A percentile compares a stretch with the other conserved stretches of the same genome.
Conservation (phyloP, 2,329 filamentous ascomycete genomes). For the Aspergillus phoenicis region DNA sequence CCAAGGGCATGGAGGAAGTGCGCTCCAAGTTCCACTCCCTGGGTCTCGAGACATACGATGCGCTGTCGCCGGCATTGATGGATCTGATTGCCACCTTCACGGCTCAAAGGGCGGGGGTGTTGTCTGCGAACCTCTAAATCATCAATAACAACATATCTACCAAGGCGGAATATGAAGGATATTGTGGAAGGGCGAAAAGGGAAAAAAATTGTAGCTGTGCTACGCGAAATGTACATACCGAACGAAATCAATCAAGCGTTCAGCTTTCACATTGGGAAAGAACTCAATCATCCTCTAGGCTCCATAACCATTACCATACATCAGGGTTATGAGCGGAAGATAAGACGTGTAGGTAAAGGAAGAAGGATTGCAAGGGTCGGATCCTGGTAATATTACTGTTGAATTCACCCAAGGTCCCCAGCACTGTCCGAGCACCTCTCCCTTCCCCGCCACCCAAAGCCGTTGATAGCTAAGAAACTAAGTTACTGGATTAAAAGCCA, state of each 20-base stretch:
- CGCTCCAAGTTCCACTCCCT: conserved; percentile 55
- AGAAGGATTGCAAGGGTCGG: too few species aligned
- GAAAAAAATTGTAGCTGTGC: neutral
- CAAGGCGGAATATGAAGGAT: neutral
- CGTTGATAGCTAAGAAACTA: too few species aligned
- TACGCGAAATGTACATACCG: too few species aligned
- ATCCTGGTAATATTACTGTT: too few species aligned
- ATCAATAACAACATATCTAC: neutral
- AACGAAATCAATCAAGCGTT: too few species aligned
- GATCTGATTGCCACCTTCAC: conserved; percentile 61
- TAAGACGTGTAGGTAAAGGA: too few species aligned
- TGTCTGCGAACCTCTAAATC: conserved; percentile 30
- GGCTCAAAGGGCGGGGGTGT: conserved; percentile 49
- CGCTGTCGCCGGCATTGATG: conserved; percentile 64
- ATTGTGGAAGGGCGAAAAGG: neutral
- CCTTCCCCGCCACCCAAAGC: too few species aligned
- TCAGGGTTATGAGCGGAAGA: too few species aligned
- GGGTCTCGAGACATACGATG: conserved; percentile 66
- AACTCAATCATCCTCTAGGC: too few species aligned
- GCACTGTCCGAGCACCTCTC: neutral
- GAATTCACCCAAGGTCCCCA: neutral
- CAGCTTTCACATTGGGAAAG: too few species aligned
- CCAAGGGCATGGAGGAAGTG: conserved; percentile 58
- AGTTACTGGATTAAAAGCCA: too few species aligned
- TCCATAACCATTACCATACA: too few species aligned